Percentiles rank a stretch among this genome's conserved stretches.
phyloP scores from a whole-genome alignment of 2,329 filamentous ascomycete genomes.

The Gremmenia infestans region DNA sequence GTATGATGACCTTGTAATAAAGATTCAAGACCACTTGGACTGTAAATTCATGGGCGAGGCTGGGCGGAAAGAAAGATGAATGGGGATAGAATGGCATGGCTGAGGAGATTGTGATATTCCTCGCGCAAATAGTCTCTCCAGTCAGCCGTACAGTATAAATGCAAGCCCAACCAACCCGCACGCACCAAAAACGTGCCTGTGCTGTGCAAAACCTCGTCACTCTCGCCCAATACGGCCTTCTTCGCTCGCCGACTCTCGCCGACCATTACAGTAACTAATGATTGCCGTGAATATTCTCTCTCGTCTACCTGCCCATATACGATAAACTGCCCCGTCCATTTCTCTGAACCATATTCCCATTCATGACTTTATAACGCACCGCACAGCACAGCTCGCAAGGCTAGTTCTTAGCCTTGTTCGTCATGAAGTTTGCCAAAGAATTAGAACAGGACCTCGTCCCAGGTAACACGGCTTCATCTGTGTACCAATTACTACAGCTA shows the following conservation, averaged over 20 bases:
- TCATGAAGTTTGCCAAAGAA: constrained; percentile 68
- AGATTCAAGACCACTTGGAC: background rate
- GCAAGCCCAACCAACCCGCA: background rate
- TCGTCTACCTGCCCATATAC: too few relatives aligned
- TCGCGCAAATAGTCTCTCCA: background rate
- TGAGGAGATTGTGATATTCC: background rate
- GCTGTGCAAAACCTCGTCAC: background rate
- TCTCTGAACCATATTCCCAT: too few relatives aligned
- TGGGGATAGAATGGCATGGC: too few relatives aligned
- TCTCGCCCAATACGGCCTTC: background rate
- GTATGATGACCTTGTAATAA: background rate
- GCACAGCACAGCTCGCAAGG: background rate
- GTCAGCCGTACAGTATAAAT: background rate
- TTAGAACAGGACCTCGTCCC: constrained; percentile 84
- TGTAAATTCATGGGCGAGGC: background rate
- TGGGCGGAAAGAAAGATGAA: background rate
- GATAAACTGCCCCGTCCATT: too few relatives aligned
- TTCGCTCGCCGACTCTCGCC: too few relatives aligned
- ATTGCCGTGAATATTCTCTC: too few relatives aligned
- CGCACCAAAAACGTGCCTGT: too few relatives aligned
- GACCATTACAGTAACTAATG: too few relatives aligned
- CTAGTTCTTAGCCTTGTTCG: background rate
- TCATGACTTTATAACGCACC: background rate
- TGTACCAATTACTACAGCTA: constrained; percentile 1
- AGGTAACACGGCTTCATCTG: constrained; percentile 40